These are phyloP conservation scores for Syzygium oleosum DNA, from an alignment of 345 rosid genomes.

Conservation along the genomic window DNA sequence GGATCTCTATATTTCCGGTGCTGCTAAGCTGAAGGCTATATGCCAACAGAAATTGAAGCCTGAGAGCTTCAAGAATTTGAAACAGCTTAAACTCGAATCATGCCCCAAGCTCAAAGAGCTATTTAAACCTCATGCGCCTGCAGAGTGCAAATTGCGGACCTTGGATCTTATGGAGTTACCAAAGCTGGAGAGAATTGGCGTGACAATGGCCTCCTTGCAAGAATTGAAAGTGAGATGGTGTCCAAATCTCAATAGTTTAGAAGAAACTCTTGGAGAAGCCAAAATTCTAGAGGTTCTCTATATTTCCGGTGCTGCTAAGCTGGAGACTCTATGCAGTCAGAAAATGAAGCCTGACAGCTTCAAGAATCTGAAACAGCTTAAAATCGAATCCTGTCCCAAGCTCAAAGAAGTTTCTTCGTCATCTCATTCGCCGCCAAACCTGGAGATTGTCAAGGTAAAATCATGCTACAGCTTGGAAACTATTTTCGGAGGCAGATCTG, in stretches of 20 bases:
- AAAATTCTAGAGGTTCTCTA: too few relatives aligned
- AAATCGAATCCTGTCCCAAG: background rate
- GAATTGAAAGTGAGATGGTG: background rate
- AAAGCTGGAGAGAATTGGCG: constrained; percentile 12
- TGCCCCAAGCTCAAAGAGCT: constrained; percentile 6
- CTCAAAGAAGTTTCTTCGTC: background rate
- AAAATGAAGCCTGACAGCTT: background rate
- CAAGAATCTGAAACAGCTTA: background rate
- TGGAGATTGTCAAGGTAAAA: background rate
- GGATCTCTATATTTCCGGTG: background rate
- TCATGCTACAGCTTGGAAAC: background rate
- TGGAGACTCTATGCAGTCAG: background rate
- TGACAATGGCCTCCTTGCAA: background rate
- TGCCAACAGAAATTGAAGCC: background rate
- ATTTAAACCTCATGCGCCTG: background rate
- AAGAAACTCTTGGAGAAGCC: too few relatives aligned
- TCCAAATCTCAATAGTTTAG: too few relatives aligned
- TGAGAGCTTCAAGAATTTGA: background rate
- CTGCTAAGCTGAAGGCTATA: background rate
- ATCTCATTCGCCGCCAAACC: background rate
- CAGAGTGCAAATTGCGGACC: constrained; percentile 1
- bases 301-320: too few relatives aligned
- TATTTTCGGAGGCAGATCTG: background rate
- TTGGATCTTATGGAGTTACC: constrained; percentile 33
- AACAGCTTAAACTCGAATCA: background rate